Evolutionary conservation across 495 filamentous ascomycete species (phyloP).

Genomic region (Pyrenopolyporus hunteri): DNA sequence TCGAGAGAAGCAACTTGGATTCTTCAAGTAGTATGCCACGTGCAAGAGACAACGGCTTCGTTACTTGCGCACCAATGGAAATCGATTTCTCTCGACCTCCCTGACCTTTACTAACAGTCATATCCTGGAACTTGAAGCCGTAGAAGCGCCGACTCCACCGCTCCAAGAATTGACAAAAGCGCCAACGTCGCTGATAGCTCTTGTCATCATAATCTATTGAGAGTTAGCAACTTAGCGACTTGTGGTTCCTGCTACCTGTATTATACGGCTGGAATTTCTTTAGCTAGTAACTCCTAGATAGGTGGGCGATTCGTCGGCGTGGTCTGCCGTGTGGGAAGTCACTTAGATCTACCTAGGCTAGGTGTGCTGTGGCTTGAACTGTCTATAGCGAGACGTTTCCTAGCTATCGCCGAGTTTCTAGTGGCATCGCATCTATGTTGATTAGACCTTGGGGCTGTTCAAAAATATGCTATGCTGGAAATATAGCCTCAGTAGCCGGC

Average conservation of each 20-base stretch:
- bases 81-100: constrained; percentile 5
- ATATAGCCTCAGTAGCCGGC: constrained; percentile 15
- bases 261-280: neutral
- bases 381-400: too few relatives aligned
- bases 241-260: neutral
- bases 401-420: too few relatives aligned
- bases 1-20: constrained; percentile 16
- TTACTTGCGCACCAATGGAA: constrained; percentile 31
- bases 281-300: neutral
- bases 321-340: too few relatives aligned
- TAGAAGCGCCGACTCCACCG: constrained; percentile 31
- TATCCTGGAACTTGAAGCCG: constrained; percentile 23
- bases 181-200: neutral
- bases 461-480: too few relatives aligned
- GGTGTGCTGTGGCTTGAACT: neutral
- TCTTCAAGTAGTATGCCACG: constrained; percentile 21
- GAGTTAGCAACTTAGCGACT: neutral
- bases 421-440: too few relatives aligned
- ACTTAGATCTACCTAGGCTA: neutral
- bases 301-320: neutral
- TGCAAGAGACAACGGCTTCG: constrained; percentile 14
- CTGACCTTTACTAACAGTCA: constrained; percentile 24
- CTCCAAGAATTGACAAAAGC: neutral
- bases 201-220: neutral
- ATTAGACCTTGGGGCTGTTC: too few relatives aligned